Evolutionary conservation across 768 basidiomycete genomes (phyloP).

Genomic region (Leccinum incarnatum): DNA sequence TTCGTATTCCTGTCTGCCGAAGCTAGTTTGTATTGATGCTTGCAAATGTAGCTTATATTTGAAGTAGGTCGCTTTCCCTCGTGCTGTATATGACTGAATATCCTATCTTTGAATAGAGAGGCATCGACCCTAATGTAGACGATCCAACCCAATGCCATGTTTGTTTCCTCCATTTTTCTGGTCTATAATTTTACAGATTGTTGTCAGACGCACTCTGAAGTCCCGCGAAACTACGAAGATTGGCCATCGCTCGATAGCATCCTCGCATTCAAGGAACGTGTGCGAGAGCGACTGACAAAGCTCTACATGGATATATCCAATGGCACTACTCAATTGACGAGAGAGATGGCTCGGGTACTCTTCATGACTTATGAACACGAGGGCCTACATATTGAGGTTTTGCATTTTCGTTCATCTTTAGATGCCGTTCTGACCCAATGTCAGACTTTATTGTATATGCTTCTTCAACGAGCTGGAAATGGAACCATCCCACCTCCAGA

Average conservation of each 20-base stretch:
- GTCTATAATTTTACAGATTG: constrained; percentile 1
- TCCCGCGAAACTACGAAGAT: constrained; percentile 74
- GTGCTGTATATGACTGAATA: constrained; percentile 2
- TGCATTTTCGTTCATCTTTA: not conserved
- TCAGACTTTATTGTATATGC: constrained; percentile 90
- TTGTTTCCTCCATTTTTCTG: constrained; percentile 23
- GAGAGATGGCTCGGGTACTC: constrained; percentile 72
- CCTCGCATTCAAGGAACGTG: constrained; percentile 73
- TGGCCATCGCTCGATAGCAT: constrained; percentile 81
- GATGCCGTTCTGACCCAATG: constrained; percentile 4
- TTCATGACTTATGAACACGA: constrained; percentile 95
- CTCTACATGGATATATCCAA: constrained; percentile 73
- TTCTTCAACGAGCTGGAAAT: constrained; percentile 74
- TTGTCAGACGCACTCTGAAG: constrained; percentile 79
- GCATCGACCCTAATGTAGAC: constrained; percentile 94
- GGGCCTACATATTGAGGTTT: constrained; percentile 77
- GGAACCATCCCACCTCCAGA: constrained; percentile 78
- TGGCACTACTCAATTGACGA: constrained; percentile 47
- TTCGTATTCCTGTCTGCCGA: constrained; percentile 1
- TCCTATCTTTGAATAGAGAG: constrained; percentile 53
- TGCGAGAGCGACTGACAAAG: constrained; percentile 65
- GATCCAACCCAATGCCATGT: constrained; percentile 87
- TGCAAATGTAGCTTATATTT: constrained; percentile 57
- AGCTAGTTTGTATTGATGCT: constrained; percentile 4
- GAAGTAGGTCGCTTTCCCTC: constrained; percentile 46